Evolutionary conservation across 73 alveolate genomes (phyloP).

Genomic region (Tetrahymena malaccensis): DNA sequence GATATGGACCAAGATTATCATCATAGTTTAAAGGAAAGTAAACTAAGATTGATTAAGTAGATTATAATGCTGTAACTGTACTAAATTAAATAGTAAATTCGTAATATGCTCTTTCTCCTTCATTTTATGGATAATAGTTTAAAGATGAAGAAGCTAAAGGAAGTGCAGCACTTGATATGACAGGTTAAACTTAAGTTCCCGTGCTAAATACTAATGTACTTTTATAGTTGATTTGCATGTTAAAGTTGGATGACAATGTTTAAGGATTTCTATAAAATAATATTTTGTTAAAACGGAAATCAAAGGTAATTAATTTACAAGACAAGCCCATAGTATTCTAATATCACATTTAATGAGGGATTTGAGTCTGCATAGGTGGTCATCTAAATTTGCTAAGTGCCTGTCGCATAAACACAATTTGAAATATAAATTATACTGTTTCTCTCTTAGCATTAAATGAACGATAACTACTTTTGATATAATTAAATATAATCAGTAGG

Average conservation of each 20-base stretch:
- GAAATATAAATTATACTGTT: background rate
- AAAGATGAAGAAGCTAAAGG: background rate
- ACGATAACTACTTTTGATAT: background rate
- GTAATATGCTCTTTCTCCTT: conserved; percentile 38
- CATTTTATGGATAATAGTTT: conserved; percentile 19
- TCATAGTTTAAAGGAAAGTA: conserved; percentile 33
- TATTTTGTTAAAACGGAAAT: background rate
- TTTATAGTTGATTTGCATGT: conserved; percentile 1
- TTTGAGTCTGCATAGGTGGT: background rate
- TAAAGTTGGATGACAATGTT: background rate
- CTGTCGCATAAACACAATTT: background rate
- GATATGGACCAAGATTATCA: conserved; percentile 9
- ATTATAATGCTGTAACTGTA: background rate
- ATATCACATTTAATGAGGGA: background rate
- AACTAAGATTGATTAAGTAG: background rate
- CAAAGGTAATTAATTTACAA: background rate
- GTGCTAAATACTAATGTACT: background rate
- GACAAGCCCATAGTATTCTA: conserved; percentile 27
- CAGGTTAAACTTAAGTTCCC: background rate
- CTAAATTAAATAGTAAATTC: background rate
- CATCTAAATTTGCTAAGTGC: background rate
- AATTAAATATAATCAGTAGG: background rate
- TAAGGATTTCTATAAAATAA: background rate
- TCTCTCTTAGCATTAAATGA: conserved; percentile 2
- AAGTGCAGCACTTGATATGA: background rate